Base-by-base conservation (phyloP, 2,329 filamentous ascomycete genomes). In the Alternaria infectoria region DNA sequence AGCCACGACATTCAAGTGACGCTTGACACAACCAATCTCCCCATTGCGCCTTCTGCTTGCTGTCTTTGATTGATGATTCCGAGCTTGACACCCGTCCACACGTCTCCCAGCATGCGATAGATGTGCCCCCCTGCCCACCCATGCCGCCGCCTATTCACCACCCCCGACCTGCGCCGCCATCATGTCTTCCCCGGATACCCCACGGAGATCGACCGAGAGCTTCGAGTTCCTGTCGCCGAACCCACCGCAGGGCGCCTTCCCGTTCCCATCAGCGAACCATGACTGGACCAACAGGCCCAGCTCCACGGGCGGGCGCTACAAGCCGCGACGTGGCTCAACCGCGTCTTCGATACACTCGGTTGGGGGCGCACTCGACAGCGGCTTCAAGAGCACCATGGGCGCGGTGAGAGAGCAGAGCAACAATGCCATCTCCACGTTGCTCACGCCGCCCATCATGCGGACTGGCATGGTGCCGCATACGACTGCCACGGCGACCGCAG, bases 381-480 rank as follows among this genome's bases (percentile, higher is more conserved):
- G 88, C n/a, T 82, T 86, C 79, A 79, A 85, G 65, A 80, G 81
- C 84, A 81, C 87, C 83, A 82, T 84, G 63, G 81, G 86, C 64
- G 86, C 90, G 15, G 85, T 90, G 71, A 86, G 83, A 54, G 93
- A 97, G 80, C 88, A 89, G n/a, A 89, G 90, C 11, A 92, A 94
- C 72, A 97, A 97, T 87, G 93, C 96, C 65, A 98, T 98, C 72
- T 97, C 94, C 9, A 97, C 93, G 1, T 86, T 98, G n/a, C 87
- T 98, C 5, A 92, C 97, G 75, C 91, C 93, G 26, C 93, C 95
- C 4, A 97, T 97, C 69, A 89, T 96, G 61, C 89, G 95, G 68
- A 97, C 94, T 3, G 94, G 95, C 60, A 86, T 97, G 54, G 85
- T 93, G 58, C 91, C 94, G 21, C 91, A 96, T 79, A 91, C 90